phyloP scores from a whole-genome alignment of 805 yeast species.

The Dipodascopsis tothii region DNA sequence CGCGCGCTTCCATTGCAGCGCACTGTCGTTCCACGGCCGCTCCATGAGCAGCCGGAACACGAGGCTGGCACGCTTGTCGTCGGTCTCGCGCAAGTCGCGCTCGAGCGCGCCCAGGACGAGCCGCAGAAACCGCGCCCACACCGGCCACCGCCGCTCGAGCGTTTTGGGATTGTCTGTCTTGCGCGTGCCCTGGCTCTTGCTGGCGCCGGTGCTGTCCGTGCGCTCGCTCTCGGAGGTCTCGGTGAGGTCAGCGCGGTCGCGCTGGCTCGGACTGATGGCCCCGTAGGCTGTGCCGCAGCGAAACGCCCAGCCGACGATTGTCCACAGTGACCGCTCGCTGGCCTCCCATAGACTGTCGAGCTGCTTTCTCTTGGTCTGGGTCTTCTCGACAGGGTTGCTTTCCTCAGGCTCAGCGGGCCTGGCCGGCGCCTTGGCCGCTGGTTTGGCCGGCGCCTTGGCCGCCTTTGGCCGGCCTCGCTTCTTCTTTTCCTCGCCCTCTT shows the following conservation, averaged over 20 bases:
- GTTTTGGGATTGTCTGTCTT: background rate
- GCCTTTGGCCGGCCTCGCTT: no score
- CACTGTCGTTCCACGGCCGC: background rate
- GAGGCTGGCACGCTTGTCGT: background rate
- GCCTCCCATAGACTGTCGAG: constrained; percentile 7
- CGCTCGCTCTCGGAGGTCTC: background rate
- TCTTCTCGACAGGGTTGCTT: no score
- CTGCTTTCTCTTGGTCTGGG: background rate
- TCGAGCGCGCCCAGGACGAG: constrained; percentile 6
- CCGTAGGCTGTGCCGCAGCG: constrained; percentile 14
- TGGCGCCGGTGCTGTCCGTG: no score
- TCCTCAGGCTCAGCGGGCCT: no score
- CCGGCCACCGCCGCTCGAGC: constrained; percentile 14
- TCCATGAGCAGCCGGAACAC: background rate
- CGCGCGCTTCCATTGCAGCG: constrained; percentile 11
- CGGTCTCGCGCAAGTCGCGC: constrained; percentile 9
- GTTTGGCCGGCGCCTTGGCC: no score
- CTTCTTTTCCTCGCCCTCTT: no score
- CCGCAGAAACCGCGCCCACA: constrained; percentile 3
- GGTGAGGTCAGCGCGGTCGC: background rate
- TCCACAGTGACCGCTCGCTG: constrained; percentile 11
- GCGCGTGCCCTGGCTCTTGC: no score
- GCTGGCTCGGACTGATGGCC: background rate
- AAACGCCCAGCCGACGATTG: constrained; percentile 16
- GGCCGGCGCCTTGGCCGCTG: no score